phyloP scores from a whole-genome alignment of 2,329 filamentous ascomycete genomes.

The Botrytis galanthina region DNA sequence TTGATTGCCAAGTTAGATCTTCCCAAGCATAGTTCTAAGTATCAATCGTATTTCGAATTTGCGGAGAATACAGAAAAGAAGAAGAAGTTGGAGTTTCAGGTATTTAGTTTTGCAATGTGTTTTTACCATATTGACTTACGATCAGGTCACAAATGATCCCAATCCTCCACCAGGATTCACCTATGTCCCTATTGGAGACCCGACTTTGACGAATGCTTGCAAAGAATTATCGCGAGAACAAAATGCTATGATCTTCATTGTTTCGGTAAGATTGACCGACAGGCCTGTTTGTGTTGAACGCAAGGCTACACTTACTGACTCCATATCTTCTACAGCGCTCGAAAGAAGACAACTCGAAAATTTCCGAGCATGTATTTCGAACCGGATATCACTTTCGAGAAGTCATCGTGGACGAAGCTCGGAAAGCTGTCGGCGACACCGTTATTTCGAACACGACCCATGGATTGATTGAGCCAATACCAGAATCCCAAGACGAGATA shows the following conservation, averaged over 20 bases:
- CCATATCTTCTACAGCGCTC: slow-evolving; percentile 22
- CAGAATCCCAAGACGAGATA: slow-evolving; percentile 57
- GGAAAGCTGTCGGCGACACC: slow-evolving; percentile 35
- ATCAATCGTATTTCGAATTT: slow-evolving; percentile 62
- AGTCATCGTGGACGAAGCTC: slow-evolving; percentile 57
- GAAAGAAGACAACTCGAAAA: slow-evolving; percentile 35
- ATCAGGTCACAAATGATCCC: slow-evolving; percentile 51
- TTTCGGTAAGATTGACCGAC: slow-evolving; percentile 51
- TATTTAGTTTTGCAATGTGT: slow-evolving; percentile 39
- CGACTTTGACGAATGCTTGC: slow-evolving; percentile 57
- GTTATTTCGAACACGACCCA: slow-evolving; percentile 33
- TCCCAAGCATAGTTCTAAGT: slow-evolving; percentile 46
- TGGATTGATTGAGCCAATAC: slow-evolving; percentile 55
- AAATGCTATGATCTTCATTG: slow-evolving; percentile 64
- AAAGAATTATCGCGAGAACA: slow-evolving; percentile 63
- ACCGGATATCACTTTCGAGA: slow-evolving; percentile 60
- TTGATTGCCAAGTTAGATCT: slow-evolving; percentile 37
- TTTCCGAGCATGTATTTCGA: slow-evolving; percentile 52
- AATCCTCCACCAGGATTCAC: slow-evolving; percentile 59
- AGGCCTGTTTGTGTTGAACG: background rate
- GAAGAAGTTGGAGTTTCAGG: slow-evolving; percentile 62
- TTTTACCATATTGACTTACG: slow-evolving; percentile 23
- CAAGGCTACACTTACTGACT: slow-evolving; percentile 18
- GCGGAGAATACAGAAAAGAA: slow-evolving; percentile 64
- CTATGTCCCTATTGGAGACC: slow-evolving; percentile 62